Base-by-base conservation (phyloP, 345 rosid genomes). In the Corchorus olitorius region DNA sequence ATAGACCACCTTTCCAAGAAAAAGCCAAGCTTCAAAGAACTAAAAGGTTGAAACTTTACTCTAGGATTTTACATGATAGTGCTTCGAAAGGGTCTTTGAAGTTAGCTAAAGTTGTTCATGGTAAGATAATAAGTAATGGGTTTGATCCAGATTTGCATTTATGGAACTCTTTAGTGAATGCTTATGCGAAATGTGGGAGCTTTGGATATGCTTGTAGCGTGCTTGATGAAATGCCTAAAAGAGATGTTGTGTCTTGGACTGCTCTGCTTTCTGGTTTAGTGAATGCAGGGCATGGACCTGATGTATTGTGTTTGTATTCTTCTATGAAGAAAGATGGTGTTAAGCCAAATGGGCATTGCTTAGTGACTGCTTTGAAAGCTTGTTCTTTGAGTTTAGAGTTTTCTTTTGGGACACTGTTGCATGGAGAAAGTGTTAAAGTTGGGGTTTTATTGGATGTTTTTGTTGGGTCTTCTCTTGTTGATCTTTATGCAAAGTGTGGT, bases 171-270 rank as follows among this genome's bases (percentile, higher is more conserved):
- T 74, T 89, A 75, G 63, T 83, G 4, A 83, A 77, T 55, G 72
- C 74, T 6, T 86, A 87, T 12, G 83, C 76, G 0, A 81, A 89
- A 72, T 80, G 88, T 9, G 81, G 84, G 61, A 53, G 67, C 55
- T 33, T 74, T 34, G 39, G n/a, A 2, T 73, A 49, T 55, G 90
- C 88, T 6, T 58, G 82, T 45, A 62, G 62, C 16, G 82, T 82
- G 81, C 75, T 87, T 66, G 87, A 75, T 60, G 54, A 17, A 68
- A 83, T 82, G 92, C 83, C 79, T 59, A 75, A 63, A 35, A 56
- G 78, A 73, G 89, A 88, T 70, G 88, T 86, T 70, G 87, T 88
- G 53, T 81, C 89, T 0, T 88, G 88, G 91, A 80, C 83, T 13
- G 79, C 83, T 13, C 22, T 87, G 52, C 76, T 85, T 67, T 22